Evolutionary conservation across 23 red algal genomes (phyloP), one percentile per base, ranked within the genome.

Genomic region (Cyanidioschyzon merolae): DNA sequence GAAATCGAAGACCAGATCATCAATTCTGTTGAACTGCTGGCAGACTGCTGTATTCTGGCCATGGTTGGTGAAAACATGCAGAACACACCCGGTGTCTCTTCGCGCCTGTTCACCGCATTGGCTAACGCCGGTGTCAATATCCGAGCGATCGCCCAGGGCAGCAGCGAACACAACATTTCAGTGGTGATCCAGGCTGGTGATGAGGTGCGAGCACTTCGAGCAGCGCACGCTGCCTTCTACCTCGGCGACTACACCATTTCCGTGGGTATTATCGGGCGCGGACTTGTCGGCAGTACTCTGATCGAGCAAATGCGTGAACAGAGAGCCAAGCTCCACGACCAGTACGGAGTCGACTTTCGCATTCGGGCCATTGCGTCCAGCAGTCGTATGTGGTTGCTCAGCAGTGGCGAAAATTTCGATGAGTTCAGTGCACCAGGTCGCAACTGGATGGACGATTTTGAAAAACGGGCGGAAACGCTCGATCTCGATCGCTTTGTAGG

Each of bases 61-160:
- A 88, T 96, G 87, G 92, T 96, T 17, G 92, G 92, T 34, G 92
- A 96, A 76, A 87, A 85, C 41, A 96, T 96, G 92, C 92, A 96
- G 63, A 78, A 86, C 58, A 59, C 78, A 35, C 92, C 92, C 15
- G 92, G 92, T 1, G 88, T 96, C 30, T 85, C 79, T 0, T 91
- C 92, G 38, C 77, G 92, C 7, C 83, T 96, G 37, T 96, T 96
- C 76, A 67, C 78, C 1, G 80, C 83, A 3, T 68, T 96, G 17
- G 83, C 92, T 3, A 84, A 87, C 39, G 92, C 83, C 2, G 92
- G 87, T 36, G 86, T 96, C 68, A 90, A 86, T 75, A 87, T 90
- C 68, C 79, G 85, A 45, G 92, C 92, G 41, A 90, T 96, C 76
- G 88, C 92, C 24, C 92, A 96, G 58, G 92, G 92, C 63, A 90